These are phyloP conservation scores for Fusarium algeriense DNA, from an alignment of 2,329 filamentous ascomycete genomes.

Conservation along the genomic window DNA sequence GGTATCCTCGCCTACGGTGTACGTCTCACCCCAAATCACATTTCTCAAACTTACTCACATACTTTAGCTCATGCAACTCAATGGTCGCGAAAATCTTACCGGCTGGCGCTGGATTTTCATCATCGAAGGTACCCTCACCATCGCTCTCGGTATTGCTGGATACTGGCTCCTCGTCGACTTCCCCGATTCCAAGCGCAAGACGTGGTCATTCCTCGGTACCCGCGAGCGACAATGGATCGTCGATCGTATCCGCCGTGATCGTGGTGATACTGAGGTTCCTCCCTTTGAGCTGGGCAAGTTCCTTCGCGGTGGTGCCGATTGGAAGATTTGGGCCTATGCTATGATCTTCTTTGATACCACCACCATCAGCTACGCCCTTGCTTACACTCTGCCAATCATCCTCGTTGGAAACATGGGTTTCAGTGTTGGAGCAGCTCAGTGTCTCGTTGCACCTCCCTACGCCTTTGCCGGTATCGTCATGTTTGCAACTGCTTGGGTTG, in stretches of 20 bases:
- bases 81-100: slow-evolving; percentile 64
- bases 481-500: slow-evolving; percentile 69
- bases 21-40: slow-evolving; percentile 48
- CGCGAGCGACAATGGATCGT: slow-evolving; percentile 67
- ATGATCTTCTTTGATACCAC: slow-evolving; percentile 74
- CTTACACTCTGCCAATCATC: slow-evolving; percentile 84
- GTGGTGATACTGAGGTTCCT: slow-evolving; percentile 67
- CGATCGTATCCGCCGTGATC: slow-evolving; percentile 67
- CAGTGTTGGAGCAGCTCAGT: slow-evolving; percentile 72
- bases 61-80: slow-evolving; percentile 69
- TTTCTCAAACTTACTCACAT: not conserved
- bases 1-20: slow-evolving; percentile 78
- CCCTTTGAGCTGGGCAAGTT: slow-evolving; percentile 64
- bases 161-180: slow-evolving; percentile 74
- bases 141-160: slow-evolving; percentile 60
- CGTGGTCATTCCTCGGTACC: slow-evolving; percentile 65
- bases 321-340: slow-evolving; percentile 72
- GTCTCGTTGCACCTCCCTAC: slow-evolving; percentile 78
- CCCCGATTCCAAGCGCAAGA: slow-evolving; percentile 66
- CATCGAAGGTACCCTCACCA: slow-evolving; percentile 66
- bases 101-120: slow-evolving; percentile 79
- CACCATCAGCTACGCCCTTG: slow-evolving; percentile 79
- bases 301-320: slow-evolving; percentile 61
- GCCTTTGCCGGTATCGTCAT: slow-evolving; percentile 74
- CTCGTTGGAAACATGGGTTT: slow-evolving; percentile 74